Conservation (phyloP, 495 filamentous ascomycete species). For the Platismatia glauca region DNA sequence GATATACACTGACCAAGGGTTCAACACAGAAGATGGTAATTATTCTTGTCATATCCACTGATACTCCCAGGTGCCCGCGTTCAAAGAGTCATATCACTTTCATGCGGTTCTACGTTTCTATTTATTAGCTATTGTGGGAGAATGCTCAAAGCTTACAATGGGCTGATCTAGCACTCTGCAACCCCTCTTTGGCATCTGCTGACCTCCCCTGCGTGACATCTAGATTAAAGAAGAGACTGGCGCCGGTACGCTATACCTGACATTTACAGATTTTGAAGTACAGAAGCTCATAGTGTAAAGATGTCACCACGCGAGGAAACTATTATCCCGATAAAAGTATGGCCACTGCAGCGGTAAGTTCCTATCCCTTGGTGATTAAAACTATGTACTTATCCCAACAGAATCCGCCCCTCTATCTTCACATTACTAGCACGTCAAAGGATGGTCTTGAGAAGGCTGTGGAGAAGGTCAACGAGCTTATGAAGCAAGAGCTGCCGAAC, state of each 20-base stretch:
- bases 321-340: constrained; percentile 97
- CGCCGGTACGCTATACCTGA: constrained; percentile 84
- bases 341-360: constrained; percentile 80
- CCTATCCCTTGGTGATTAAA: constrained; percentile 2
- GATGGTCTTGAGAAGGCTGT: constrained; percentile 84
- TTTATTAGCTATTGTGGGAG: constrained; percentile 39
- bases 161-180: constrained; percentile 62
- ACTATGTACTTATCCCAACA: constrained; percentile 30
- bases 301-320: constrained; percentile 95
- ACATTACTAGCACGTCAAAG: constrained; percentile 88
- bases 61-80: constrained; percentile 53
- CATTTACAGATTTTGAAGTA: constrained; percentile 45
- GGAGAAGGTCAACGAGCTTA: constrained; percentile 78
- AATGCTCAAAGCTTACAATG: constrained; percentile 74
- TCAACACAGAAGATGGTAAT: constrained; percentile 99
- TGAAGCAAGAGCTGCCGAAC: constrained; percentile 93
- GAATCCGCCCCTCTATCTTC: constrained; percentile 91
- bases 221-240: constrained; percentile 99
- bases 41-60: constrained; percentile 69
- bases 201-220: constrained; percentile 81
- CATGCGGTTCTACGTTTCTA: constrained; percentile 30
- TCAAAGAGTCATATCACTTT: constrained; percentile 29
- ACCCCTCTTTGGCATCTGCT: constrained; percentile 92
- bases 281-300: constrained; percentile 66
- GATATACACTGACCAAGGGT: constrained; percentile 95